Percentiles rank a stretch among this genome's conserved stretches.
These are phyloP conservation scores for Nakazawaea molendinolei DNA, from an alignment of 805 yeast genomes.

Conservation along the genomic window DNA sequence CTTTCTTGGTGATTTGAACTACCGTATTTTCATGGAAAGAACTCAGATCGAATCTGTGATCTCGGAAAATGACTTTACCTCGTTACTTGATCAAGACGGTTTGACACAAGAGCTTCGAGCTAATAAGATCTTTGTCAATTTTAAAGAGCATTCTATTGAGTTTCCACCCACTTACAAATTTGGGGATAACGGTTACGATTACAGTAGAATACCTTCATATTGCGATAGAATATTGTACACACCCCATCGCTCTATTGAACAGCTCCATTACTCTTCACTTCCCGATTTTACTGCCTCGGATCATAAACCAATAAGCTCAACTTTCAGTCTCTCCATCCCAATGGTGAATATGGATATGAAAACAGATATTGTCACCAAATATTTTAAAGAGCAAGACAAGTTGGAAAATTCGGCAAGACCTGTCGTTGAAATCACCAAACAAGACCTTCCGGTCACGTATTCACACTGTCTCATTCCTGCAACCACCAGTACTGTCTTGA, in stretches of 20 bases:
- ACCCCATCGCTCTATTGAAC: conserved; percentile 12
- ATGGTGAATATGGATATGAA: conserved; percentile 32
- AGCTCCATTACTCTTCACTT: conserved; percentile 17
- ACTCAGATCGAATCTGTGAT: conserved; percentile 14
- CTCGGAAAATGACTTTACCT: conserved; percentile 22
- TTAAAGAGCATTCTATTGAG: conserved; percentile 37
- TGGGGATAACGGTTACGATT: conserved; percentile 21
- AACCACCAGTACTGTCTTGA: conserved; percentile 22
- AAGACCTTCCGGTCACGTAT: conserved; percentile 24
- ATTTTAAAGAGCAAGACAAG: conserved; percentile 34
- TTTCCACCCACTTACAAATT: conserved; percentile 55
- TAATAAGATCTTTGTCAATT: conserved; percentile 33
- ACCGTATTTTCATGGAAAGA: conserved; percentile 28
- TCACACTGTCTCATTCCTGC: conserved; percentile 19
- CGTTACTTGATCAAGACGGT: conserved; percentile 37
- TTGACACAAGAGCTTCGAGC: conserved; percentile 28
- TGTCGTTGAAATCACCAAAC: conserved; percentile 28
- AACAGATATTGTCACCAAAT: conserved; percentile 26
- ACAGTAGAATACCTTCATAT: conserved; percentile 45
- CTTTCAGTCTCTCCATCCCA: conserved; percentile 24
- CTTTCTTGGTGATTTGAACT: conserved; percentile 50
- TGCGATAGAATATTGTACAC: conserved; percentile 47
- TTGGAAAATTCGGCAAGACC: conserved; percentile 38
- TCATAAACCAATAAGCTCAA: conserved; percentile 47
- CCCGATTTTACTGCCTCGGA: conserved; percentile 34